Percentiles rank a stretch among this genome's conserved stretches.
These are phyloP conservation scores for Cutaneotrichosporon daszewskae DNA, from an alignment of 1,284 basidiomycete species.

Conservation along the genomic window DNA sequence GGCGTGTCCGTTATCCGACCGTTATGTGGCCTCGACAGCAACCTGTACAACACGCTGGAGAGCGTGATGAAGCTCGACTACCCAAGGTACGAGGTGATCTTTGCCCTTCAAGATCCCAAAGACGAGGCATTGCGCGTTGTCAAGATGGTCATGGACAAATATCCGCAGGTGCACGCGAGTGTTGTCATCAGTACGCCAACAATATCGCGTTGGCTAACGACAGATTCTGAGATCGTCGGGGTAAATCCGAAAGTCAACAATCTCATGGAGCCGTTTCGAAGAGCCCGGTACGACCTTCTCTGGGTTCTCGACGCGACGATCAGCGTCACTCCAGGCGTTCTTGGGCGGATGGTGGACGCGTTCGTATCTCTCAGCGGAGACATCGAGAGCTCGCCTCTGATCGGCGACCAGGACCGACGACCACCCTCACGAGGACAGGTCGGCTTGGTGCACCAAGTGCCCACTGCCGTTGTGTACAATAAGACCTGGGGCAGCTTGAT, in stretches of 20 bases:
- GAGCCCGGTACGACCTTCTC: conserved; percentile 79
- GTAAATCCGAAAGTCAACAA: conserved; percentile 99
- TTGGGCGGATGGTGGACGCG: conserved; percentile 77
- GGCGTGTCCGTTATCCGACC: conserved; percentile 88
- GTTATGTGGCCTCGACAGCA: conserved; percentile 84
- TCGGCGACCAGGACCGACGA: conserved; percentile 22
- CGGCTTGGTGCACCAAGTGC: conserved; percentile 92
- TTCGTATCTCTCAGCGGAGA: conserved; percentile 35
- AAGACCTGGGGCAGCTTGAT: conserved; percentile 70
- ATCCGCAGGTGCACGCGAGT: conserved; percentile 61
- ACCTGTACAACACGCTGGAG: conserved; percentile 87
- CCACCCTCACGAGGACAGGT: conserved; percentile 50
- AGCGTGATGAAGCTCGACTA: conserved; percentile 85
- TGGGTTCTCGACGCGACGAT: conserved; percentile 98
- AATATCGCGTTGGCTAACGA: neutral
- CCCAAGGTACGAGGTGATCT: conserved; percentile 77
- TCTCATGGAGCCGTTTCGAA: conserved; percentile 72
- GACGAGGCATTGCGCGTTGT: conserved; percentile 80
- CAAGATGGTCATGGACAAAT: conserved; percentile 65
- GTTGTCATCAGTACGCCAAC: conserved; percentile 63
- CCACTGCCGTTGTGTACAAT: conserved; percentile 71
- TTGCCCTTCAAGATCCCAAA: conserved; percentile 71
- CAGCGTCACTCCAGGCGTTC: conserved; percentile 68
- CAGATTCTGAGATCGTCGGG: conserved; percentile 57
- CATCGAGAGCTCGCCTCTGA: conserved; percentile 29